Evolutionary conservation across 768 basidiomycete species (phyloP).

Genomic region (Xanthoconium purpureum): DNA sequence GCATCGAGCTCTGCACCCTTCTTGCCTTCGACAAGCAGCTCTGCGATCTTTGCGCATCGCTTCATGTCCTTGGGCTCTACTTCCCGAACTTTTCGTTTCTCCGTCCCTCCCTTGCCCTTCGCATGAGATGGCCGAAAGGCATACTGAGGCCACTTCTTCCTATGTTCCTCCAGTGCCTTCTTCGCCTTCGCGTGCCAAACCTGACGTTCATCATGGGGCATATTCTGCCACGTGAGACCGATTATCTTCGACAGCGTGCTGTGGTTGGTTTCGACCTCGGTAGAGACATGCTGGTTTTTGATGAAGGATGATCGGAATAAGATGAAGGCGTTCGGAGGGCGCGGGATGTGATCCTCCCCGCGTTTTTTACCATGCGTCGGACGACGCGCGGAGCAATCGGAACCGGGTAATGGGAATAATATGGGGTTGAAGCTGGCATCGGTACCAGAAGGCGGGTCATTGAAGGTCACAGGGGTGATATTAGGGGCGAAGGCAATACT

Average conservation of each 20-base stretch:
- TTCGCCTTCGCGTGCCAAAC: constrained; percentile 78
- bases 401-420: constrained; percentile 55
- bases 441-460: constrained; percentile 41
- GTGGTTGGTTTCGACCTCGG: constrained; percentile 78
- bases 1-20: constrained; percentile 58
- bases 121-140: constrained; percentile 64
- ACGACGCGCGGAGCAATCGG: constrained; percentile 37
- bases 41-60: constrained; percentile 65
- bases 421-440: constrained; percentile 42
- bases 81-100: constrained; percentile 35
- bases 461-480: constrained; percentile 57
- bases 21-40: constrained; percentile 63
- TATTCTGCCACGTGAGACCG: constrained; percentile 77
- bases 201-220: constrained; percentile 71
- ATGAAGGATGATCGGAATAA: constrained; percentile 83
- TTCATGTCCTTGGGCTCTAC: constrained; percentile 52
- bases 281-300: constrained; percentile 72
- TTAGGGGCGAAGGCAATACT: constrained; percentile 56
- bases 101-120: constrained; percentile 28
- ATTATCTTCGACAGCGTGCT: constrained; percentile 83
- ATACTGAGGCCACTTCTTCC: constrained; percentile 68
- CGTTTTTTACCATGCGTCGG: constrained; percentile 66
- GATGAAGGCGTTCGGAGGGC: constrained; percentile 85
- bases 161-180: constrained; percentile 69
- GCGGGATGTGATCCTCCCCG: constrained; percentile 72